Base-by-base conservation (phyloP, 805 yeast species). In the Torulaspora maleeae region DNA sequence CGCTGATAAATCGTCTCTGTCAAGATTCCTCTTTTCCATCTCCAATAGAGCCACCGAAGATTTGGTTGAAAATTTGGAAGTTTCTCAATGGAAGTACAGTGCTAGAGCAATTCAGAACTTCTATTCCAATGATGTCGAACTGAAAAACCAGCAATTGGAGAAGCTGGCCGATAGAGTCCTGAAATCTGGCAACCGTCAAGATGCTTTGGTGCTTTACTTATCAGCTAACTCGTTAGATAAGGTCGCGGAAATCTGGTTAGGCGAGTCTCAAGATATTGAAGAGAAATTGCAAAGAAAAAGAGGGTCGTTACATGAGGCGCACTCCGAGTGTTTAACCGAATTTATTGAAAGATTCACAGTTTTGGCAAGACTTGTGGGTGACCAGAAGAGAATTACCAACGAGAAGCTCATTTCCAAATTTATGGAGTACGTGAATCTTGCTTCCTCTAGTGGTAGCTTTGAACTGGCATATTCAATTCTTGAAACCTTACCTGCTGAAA, bases 291-390 rank as follows among this genome's bases (percentile, higher is more conserved):
- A 60, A 33, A 48, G 64, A n/a, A 64, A 66, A 27, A 67, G 66
- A 33, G 62, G 62, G 9, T 77, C 95, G 2, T 80, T 87, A 1
- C 83, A 84, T 44, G 93, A 84, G 52, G 95, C 96, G 17, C 88
- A 88, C 58, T 80, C 84, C 54, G 84, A 79, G 54, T 84, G 96
- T 7, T 72, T 91, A 62, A 82, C 83, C 43, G 83, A 79, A 58
- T 83, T 89, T 60, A 84, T 87, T 42, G 95, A 86, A 63, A 90
- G 90, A 66, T 77, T 90, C 50, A 78, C 88, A 29, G 83, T 86
- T 20, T 89, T 66, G 24, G 55, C 64, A 2, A 61, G 55, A 33
- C 56, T 59, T 41, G 45, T 54, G 20, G 60, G 59, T 34, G 49
- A 45, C 22, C 49, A 52, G 7, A 34, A 55, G 5, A 52, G 47